These are phyloP conservation scores for Calocera cornea DNA, from an alignment of 768 basidiomycete genomes.

Conservation along the genomic window DNA sequence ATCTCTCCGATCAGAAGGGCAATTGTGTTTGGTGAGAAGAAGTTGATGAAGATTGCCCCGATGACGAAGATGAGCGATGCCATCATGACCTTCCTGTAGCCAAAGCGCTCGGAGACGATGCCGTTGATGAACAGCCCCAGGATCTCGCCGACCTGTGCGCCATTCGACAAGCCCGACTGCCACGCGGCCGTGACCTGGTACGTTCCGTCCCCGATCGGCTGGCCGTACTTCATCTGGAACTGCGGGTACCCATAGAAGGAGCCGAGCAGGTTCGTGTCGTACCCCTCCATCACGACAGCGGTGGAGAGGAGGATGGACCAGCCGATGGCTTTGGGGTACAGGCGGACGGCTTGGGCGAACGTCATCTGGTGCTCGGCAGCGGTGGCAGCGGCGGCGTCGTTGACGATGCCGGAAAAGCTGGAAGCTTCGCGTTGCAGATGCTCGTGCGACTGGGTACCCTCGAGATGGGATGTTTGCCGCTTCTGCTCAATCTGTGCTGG, in stretches of 20 bases:
- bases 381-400: conserved; percentile 12
- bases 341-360: conserved; percentile 21
- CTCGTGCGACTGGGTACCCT: background rate
- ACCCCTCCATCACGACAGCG: conserved; percentile 4
- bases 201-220: conserved; percentile 14
- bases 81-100: conserved; percentile 23
- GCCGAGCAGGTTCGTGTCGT: conserved; percentile 8
- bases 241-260: conserved; percentile 15
- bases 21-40: conserved; percentile 7
- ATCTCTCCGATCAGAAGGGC: conserved; percentile 12
- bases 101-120: conserved; percentile 22
- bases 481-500: background rate
- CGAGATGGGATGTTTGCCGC: background rate
- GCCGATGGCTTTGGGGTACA: conserved; percentile 25
- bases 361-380: conserved; percentile 23
- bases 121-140: conserved; percentile 13
- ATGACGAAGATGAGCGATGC: conserved; percentile 18
- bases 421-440: background rate
- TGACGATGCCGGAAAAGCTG: background rate
- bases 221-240: conserved; percentile 14
- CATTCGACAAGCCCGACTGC: conserved; percentile 28
- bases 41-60: conserved; percentile 13
- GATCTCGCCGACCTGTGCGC: conserved; percentile 16
- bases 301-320: conserved; percentile 22
- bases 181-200: conserved; percentile 26